Base-by-base conservation (phyloP, 192 early-diverging fungal genomes). In the Coemansia sp. region DNA sequence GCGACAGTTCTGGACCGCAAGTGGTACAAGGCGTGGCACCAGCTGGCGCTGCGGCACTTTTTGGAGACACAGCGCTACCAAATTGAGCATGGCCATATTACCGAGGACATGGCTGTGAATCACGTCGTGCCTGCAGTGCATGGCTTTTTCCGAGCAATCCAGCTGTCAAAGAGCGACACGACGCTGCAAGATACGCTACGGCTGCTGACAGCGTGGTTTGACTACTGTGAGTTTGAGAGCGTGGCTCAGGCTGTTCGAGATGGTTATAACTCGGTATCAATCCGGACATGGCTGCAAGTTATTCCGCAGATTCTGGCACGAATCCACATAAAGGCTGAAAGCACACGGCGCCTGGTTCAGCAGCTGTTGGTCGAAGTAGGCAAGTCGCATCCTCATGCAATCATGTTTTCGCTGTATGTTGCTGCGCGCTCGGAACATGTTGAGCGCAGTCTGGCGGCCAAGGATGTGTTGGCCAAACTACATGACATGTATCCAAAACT, bases 11-110 rank as follows among this genome's bases (percentile, higher is more conserved):
- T 92, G 82, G 94, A 97, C 80, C 86, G 86, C 76, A 86, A 93
- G 52, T 97, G 94, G 94, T 97, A 99, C 85, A 98, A 90, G 65
- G 96, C 95, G n/a, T 99, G 96, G 95, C 97, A 99, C 61, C 87
- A 92, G 27, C 94, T 95, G 92, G 97, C 95, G 17, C 73, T 96
- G 19, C 88, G 89, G 6, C 76, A 79, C 38, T 96, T 96, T 70
- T 93, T 94, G 70, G 94, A 99, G 69, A 90, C 90, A 25, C 84
- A 94, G 61, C 82, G 85, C 2, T 89, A 90, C 69, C 86, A 90
- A 62, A 91, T 92, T 48, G 88, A 92, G 72, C 77, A 82, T 47
- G 59, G 75, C 57, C 49, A 73, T 64, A 71, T 88, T 35, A 69
- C 83, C 69, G 79, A 84, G 66, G 87, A 96, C 52, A 86, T 78